Base-by-base conservation (phyloP, 768 basidiomycete genomes). In the Mrakia frigida region DNA sequence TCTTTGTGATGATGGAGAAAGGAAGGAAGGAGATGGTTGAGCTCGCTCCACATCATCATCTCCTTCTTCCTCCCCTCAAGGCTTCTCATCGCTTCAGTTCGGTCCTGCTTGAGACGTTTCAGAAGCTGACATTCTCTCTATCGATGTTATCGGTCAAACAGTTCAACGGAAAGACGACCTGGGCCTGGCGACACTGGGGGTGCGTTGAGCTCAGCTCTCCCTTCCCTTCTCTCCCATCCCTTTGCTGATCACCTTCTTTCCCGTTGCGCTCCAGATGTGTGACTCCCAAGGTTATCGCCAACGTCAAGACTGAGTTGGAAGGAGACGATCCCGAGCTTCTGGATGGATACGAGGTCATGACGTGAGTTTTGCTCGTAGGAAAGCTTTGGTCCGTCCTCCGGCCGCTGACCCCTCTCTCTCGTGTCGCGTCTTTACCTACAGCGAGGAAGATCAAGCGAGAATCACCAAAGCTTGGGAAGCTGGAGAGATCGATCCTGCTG, bases 101-200 rank as follows among this genome's bases (percentile, higher is more conserved):
- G 14, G 67, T 6, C 14, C 39, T 43, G 25, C 21, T 43, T 39
- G 37, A 43, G 13, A 10, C 67, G 10, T 9, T 2, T 1, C 14
- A 4, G 23, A 3, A n/a, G 53, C 53, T 56, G 53, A 56, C 21
- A 6, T 7, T 9, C 53, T n/a, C 0, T 56, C n/a, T 56, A 2
- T n/a, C 56, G 56, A 9, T 13, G n/a, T 21, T 16, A 23, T 25
- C 65, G 0, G 6, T 3, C 21, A n/a, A n/a, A n/a, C 35, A 68
- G 65, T 39, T 68, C 35, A 35, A 68, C 35, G 65, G 65, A 18
- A 68, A 41, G 23, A 68, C 65, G 16, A 68, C 35, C 65, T 68
- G 65, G 65, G 39, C 35, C 0, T 68, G 65, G 65, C 43, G 65
- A 23, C 65, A 68, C 23, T 68, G 25, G 21, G 65, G 65, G 63